phyloP scores from a whole-genome alignment of 2,329 filamentous ascomycete species.

The Cladosporium sp. region DNA sequence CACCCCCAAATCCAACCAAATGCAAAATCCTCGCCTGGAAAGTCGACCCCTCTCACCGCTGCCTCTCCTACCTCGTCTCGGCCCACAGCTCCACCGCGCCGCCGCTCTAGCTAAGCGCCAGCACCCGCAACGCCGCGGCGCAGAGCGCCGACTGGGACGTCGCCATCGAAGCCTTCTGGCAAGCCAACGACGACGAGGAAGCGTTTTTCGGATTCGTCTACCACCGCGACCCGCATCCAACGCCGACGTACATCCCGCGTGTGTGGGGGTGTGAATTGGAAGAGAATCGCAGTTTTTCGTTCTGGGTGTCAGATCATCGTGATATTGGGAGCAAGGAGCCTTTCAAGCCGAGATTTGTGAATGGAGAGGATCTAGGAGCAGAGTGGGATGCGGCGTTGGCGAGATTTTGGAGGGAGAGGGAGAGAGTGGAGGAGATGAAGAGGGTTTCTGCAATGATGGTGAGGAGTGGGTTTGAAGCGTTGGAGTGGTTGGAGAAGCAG shows the following conservation, averaged over 20 bases:
- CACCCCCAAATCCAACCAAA: not conserved
- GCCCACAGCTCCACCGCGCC: not conserved
- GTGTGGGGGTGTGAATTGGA: not conserved
- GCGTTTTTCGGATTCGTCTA: not conserved
- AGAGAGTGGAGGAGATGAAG: not conserved
- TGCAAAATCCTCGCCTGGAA: slow-evolving; percentile 1
- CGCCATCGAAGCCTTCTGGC: slow-evolving; percentile 1
- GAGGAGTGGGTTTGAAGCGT: not conserved
- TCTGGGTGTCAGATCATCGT: not conserved
- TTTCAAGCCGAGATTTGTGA: not conserved
- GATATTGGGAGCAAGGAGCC: not conserved
- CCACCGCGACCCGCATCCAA: not conserved
- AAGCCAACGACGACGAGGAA: not conserved
- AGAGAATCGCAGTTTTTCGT: not conserved
- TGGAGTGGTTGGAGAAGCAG: not conserved
- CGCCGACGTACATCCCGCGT: not conserved
- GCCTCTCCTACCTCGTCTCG: slow-evolving; percentile 1
- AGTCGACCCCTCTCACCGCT: not conserved
- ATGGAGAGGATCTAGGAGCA: not conserved
- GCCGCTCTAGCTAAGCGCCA: slow-evolving; percentile 3
- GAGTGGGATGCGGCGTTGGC: slow-evolving; percentile 11
- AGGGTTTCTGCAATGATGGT: not conserved
- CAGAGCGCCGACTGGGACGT: not conserved
- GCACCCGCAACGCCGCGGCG: not conserved
- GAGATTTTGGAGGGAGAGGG: slow-evolving; percentile 7